Percentiles rank a stretch among this genome's conserved stretches.
These are phyloP conservation scores for Tetraselmis striata DNA, from an alignment of 139 green algal genomes.

Conservation along the genomic window DNA sequence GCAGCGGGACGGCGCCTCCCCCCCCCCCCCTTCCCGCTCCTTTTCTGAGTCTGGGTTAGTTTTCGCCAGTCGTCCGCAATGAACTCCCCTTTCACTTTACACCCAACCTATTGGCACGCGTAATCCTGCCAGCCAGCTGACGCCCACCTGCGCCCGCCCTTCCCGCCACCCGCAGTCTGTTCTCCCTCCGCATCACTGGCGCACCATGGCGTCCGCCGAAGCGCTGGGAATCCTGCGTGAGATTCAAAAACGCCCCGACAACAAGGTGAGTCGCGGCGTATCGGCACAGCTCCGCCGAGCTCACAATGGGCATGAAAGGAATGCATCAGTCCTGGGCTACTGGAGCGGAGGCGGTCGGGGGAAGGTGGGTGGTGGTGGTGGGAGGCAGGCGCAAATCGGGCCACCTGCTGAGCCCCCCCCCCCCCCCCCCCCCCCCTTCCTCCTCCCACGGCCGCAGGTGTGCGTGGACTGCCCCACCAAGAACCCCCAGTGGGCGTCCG, in stretches of 20 bases:
- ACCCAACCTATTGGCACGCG: too few species aligned
- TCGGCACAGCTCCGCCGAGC: neutral
- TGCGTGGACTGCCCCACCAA: conserved; percentile 92
- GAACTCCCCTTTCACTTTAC: too few species aligned
- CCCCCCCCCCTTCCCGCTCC: too few species aligned
- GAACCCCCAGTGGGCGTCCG: conserved; percentile 91
- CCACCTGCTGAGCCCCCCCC: neutral
- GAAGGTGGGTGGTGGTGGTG: neutral
- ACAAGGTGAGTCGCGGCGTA: conserved; percentile 57
- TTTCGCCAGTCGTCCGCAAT: too few species aligned
- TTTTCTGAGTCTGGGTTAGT: too few species aligned
- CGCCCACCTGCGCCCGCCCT: too few species aligned
- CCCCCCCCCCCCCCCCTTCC: neutral
- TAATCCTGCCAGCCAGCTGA: too few species aligned
- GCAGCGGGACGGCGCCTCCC: too few species aligned
- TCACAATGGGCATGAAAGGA: conserved; percentile 1
- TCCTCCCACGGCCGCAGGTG: conserved; percentile 54
- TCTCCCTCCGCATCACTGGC: neutral
- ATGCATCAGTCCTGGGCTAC: neutral
- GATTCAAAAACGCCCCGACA: conserved; percentile 75
- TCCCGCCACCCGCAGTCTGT: too few species aligned
- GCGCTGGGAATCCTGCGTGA: conserved; percentile 67
- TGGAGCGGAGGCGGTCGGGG: neutral
- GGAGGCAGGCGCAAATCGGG: neutral
- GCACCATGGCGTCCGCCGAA: conserved; percentile 72